Percentiles rank a stretch among this genome's conserved stretches.
These are phyloP conservation scores for Nephelium lappaceum DNA, from an alignment of 345 rosid species.

Conservation along the genomic window DNA sequence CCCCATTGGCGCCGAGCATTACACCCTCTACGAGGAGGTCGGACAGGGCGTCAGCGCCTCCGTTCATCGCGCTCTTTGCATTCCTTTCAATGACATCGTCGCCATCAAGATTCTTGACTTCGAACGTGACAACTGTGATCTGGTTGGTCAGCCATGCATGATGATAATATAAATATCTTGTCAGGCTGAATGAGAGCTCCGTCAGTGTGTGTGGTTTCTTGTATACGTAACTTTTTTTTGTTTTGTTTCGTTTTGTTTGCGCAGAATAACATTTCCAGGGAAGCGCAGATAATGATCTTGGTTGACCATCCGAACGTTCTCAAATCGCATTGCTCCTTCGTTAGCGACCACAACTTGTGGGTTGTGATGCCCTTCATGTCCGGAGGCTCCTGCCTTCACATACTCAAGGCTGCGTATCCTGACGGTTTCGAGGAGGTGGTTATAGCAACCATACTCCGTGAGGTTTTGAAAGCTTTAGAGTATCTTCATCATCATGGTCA, in stretches of 20 bases:
- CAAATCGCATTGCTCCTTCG: constrained; percentile 93
- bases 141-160: constrained; percentile 40
- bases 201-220: background rate
- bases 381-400: constrained; percentile 98
- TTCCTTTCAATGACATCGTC: constrained; percentile 70
- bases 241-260: constrained; percentile 6
- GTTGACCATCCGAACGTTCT: constrained; percentile 92
- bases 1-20: constrained; percentile 82
- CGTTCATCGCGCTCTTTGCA: constrained; percentile 81
- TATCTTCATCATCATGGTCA: constrained; percentile 99
- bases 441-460: constrained; percentile 87
- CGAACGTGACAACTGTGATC: constrained; percentile 86
- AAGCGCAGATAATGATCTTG: constrained; percentile 95
- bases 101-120: constrained; percentile 97
- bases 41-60: constrained; percentile 95
- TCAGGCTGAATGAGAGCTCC: no score
- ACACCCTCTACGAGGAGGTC: constrained; percentile 71
- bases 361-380: constrained; percentile 98
- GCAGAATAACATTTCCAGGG: constrained; percentile 81
- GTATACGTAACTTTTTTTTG: background rate
- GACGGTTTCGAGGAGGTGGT: constrained; percentile 94
- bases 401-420: constrained; percentile 89
- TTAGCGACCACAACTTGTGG: constrained; percentile 89
- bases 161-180: no score
- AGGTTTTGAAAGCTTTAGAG: constrained; percentile 85